Conservation (phyloP, 208 protist genomes). For the Crithidia expoeki region DNA sequence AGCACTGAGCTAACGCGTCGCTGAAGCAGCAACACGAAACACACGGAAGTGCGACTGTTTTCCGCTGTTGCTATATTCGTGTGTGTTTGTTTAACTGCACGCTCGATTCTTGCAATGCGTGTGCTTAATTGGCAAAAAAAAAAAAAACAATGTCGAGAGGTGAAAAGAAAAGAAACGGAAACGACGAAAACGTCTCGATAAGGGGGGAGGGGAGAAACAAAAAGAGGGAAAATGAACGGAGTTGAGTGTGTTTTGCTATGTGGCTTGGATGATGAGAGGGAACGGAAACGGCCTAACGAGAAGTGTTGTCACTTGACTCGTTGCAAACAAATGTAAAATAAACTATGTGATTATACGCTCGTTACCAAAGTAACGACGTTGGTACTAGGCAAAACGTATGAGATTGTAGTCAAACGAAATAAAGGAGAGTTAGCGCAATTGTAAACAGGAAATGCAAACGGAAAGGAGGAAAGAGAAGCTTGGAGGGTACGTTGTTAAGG, state of each 20-base stretch:
- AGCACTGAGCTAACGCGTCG: no score
- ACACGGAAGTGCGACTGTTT: no score
- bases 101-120: no score
- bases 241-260: not conserved
- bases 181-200: constrained; percentile 1
- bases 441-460: no score
- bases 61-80: no score
- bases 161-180: not conserved
- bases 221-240: constrained; percentile 6
- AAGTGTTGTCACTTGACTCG: not conserved
- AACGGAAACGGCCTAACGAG: not conserved
- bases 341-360: not conserved
- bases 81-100: no score
- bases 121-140: no score
- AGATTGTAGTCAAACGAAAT: no score
- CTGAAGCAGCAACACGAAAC: no score
- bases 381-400: not conserved
- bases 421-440: no score
- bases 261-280: not conserved
- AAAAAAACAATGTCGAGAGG: not conserved
- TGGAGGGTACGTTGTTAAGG: no score
- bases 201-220: not conserved
- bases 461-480: not conserved
- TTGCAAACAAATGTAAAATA: not conserved
- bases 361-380: not conserved